These are phyloP conservation scores for Lepidium didymum DNA, from an alignment of 345 rosid species.

Conservation along the genomic window DNA sequence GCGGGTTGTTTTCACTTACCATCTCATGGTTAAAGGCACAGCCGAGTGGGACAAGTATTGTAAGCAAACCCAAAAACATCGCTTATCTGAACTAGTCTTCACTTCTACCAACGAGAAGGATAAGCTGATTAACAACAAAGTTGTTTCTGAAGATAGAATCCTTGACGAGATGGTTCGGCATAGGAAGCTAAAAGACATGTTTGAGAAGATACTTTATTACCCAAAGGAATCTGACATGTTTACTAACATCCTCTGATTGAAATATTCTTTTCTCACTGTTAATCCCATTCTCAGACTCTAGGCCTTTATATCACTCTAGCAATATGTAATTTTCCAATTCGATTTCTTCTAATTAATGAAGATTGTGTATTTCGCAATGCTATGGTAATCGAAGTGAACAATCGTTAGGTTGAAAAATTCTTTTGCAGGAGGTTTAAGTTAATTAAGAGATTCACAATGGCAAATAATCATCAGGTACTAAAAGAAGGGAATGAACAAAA, in stretches of 20 bases:
- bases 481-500: constrained; percentile 13
- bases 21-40: constrained; percentile 50
- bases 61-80: constrained; percentile 45
- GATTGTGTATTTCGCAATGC: background rate
- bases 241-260: constrained; percentile 3
- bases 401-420: background rate
- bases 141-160: constrained; percentile 29
- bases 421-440: constrained; percentile 3
- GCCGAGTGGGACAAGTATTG: constrained; percentile 44
- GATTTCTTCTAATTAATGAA: background rate
- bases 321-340: background rate
- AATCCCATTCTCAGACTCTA: background rate
- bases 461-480: background rate
- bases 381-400: background rate
- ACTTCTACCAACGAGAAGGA: constrained; percentile 29
- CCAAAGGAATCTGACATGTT: constrained; percentile 23
- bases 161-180: constrained; percentile 34
- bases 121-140: background rate
- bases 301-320: background rate
- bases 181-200: constrained; percentile 27
- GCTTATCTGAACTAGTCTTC: constrained; percentile 51
- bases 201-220: constrained; percentile 25
- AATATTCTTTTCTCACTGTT: background rate
- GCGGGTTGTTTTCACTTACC: constrained; percentile 54
- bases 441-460: constrained; percentile 8